These are phyloP conservation scores for Mortierella sp. DNA, from an alignment of 371 early-diverging fungal genomes.

Conservation along the genomic window DNA sequence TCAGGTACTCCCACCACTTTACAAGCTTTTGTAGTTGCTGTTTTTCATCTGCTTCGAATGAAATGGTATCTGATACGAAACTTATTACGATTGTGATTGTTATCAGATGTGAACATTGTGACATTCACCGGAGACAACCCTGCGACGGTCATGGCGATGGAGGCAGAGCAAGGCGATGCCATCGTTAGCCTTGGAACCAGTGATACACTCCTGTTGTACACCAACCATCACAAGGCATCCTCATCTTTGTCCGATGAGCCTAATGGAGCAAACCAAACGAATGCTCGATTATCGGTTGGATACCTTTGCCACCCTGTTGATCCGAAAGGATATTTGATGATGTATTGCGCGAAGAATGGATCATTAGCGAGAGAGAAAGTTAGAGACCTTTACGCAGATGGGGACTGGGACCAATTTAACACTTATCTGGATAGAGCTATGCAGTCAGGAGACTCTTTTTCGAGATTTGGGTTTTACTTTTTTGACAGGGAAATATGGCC, in stretches of 20 bases:
- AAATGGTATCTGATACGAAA: background rate
- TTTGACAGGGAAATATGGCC: conserved; percentile 85
- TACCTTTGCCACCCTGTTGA: conserved; percentile 82
- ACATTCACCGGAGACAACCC: conserved; percentile 92
- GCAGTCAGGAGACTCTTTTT: background rate
- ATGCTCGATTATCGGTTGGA: conserved; percentile 63
- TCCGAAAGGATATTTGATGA: conserved; percentile 72
- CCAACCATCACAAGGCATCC: conserved; percentile 49
- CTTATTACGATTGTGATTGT: background rate
- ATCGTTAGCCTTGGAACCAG: conserved; percentile 86
- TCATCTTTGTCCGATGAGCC: background rate
- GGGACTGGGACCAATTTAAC: conserved; percentile 75
- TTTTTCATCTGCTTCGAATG: background rate
- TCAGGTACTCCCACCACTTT: conserved; percentile 58
- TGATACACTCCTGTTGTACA: conserved; percentile 80
- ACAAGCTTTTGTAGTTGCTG: background rate
- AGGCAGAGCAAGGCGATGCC: conserved; percentile 67
- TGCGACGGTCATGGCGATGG: conserved; percentile 77
- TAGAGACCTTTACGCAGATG: conserved; percentile 66
- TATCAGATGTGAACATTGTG: conserved; percentile 68
- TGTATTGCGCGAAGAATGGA: conserved; percentile 90
- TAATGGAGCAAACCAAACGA: background rate
- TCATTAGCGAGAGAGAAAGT: conserved; percentile 81
- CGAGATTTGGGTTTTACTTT: conserved; percentile 77
- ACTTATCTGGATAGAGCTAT: conserved; percentile 39